Evolutionary conservation across 352 stramenopile species (phyloP).

Genomic region (Aphanomyces astaci): DNA sequence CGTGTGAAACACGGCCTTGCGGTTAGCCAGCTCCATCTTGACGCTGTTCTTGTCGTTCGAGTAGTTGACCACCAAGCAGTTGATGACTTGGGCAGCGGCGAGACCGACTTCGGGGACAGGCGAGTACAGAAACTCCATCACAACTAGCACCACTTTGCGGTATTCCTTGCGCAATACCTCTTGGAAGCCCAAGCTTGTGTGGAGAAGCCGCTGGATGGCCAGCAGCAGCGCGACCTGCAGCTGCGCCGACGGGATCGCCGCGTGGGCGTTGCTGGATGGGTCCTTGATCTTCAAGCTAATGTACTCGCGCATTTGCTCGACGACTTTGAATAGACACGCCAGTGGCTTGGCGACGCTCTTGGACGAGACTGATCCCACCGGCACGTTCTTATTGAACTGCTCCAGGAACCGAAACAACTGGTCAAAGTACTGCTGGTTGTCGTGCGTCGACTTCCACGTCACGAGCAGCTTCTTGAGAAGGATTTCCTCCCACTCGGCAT

Average conservation of each 20-base stretch:
- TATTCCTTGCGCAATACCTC: constrained; percentile 83
- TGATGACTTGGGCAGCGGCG: constrained; percentile 69
- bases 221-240: constrained; percentile 75
- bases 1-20: constrained; percentile 62
- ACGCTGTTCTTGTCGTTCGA: constrained; percentile 69
- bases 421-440: constrained; percentile 43
- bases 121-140: constrained; percentile 82
- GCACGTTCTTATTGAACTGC: constrained; percentile 83
- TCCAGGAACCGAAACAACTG: constrained; percentile 68
- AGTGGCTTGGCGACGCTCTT: constrained; percentile 59
- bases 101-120: constrained; percentile 81
- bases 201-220: constrained; percentile 72
- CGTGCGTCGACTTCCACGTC: constrained; percentile 69
- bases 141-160: constrained; percentile 72
- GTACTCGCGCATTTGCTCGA: constrained; percentile 82
- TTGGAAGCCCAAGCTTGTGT: constrained; percentile 75
- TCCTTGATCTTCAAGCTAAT: constrained; percentile 72
- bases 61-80: constrained; percentile 88
- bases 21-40: constrained; percentile 79
- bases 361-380: constrained; percentile 61
- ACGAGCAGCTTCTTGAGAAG: constrained; percentile 75
- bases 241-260: constrained; percentile 66
- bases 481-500: constrained; percentile 78
- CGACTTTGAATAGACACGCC: constrained; percentile 69
- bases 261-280: constrained; percentile 62